These are phyloP conservation scores for Mollisiaceae sp. DNA, from an alignment of 2,329 filamentous ascomycete genomes.

Conservation along the genomic window DNA sequence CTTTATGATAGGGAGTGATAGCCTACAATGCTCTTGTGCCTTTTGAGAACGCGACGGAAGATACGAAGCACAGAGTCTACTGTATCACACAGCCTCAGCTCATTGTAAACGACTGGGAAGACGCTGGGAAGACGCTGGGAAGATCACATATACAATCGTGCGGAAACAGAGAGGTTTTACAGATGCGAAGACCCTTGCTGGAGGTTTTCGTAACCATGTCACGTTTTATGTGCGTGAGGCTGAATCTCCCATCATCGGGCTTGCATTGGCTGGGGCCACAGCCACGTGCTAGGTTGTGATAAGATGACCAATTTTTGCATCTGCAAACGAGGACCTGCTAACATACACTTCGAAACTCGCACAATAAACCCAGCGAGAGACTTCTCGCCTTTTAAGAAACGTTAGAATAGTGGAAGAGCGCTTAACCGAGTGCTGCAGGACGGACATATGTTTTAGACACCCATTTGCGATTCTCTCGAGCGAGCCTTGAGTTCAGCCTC, in stretches of 20 bases:
- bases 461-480: too few relatives aligned
- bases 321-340: too few relatives aligned
- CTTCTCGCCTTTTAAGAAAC: too few relatives aligned
- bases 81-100: slow-evolving; percentile 2
- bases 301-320: too few relatives aligned
- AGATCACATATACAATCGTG: background rate
- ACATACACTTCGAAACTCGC: too few relatives aligned
- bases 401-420: too few relatives aligned
- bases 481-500: too few relatives aligned
- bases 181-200: background rate
- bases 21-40: slow-evolving; percentile 5
- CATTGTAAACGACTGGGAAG: too few relatives aligned
- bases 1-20: background rate
- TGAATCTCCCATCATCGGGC: background rate
- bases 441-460: too few relatives aligned
- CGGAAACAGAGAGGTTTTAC: background rate
- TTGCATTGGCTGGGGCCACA: background rate
- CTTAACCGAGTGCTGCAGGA: too few relatives aligned
- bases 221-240: background rate
- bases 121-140: slow-evolving; percentile 5
- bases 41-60: slow-evolving; percentile 3
- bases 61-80: background rate
- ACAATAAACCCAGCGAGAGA: too few relatives aligned
- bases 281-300: background rate
- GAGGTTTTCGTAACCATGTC: background rate